Base-by-base conservation (phyloP, 352 stramenopile species). In the Phytophthora uliginosa region DNA sequence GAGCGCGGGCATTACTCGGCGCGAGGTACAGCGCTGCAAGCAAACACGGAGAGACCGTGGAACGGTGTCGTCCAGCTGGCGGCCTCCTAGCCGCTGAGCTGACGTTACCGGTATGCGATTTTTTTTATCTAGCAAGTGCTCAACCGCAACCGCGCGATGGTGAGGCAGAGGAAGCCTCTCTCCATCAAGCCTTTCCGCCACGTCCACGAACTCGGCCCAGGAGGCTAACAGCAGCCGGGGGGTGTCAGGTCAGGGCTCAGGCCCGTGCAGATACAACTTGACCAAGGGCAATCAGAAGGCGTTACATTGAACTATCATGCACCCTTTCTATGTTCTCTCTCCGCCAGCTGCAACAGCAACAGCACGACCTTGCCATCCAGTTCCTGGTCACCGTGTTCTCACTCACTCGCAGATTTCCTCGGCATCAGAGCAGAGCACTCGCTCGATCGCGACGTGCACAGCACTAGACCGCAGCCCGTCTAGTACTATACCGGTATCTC, bases 331-430 rank as follows among this genome's bases (percentile, higher is more conserved):
- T 47, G 50, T 8, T 7, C 31, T 48, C 28, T 26, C 7, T 9
- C 31, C 15, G 48, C 48, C 45, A 57, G 48, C 40, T 76, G 61
- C 61, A 76, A 59, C 69, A 47, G 48, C 38, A 58, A 66, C 58
- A 66, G 63, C 42, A 51, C 42, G n/a, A 51, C 42, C 42, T 13
- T 22, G 20, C 45, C 33, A 66, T 24, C 54, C 34, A 58, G 20
- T 33, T 56, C 54, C 31, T 47, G 54, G 54, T 61, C 33, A 59
- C 40, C 38, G 22, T 54, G 31, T 9, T 26, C 15, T 9, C 42
- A 24, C 33, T 55, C 66, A 78, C 66, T 78, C 36, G 34, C 66
- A 20, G 28, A 72, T 72, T 75, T 76, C 48, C 56, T 47, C 51
- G 15, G 51, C 28, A 26, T 22, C 9, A 22, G 38, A 40, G 34